Percentiles rank a stretch among this genome's conserved stretches.
phyloP scores from a whole-genome alignment of 1,139 yeast species.

The Yarrowia galli region DNA sequence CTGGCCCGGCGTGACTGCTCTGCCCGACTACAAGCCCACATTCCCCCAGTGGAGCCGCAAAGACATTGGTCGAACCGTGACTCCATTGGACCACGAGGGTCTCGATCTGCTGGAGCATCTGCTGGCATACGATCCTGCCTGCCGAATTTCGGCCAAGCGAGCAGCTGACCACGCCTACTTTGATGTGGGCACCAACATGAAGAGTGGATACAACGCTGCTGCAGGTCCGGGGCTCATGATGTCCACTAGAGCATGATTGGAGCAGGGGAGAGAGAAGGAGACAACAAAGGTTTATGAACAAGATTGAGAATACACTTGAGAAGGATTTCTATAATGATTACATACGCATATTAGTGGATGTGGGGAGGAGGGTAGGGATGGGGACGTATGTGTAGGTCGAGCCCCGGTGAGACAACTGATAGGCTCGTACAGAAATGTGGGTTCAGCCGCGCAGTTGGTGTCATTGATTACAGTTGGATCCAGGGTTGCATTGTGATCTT shows the following conservation, averaged over 20 bases:
- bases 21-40: slow-evolving; percentile 94
- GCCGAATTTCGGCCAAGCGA: slow-evolving; percentile 91
- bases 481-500: no score
- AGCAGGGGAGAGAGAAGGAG: background rate
- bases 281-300: background rate
- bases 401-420: no score
- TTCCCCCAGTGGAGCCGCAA: slow-evolving; percentile 94
- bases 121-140: slow-evolving; percentile 91
- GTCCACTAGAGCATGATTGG: slow-evolving; percentile 31
- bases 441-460: no score
- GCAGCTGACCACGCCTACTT: slow-evolving; percentile 92
- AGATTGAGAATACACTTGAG: slow-evolving; percentile 6
- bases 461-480: no score
- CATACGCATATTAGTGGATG: slow-evolving; percentile 20
- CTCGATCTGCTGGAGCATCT: slow-evolving; percentile 80
- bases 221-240: slow-evolving; percentile 35
- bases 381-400: no score
- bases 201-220: slow-evolving; percentile 35
- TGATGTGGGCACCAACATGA: slow-evolving; percentile 42
- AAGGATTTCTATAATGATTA: slow-evolving; percentile 35
- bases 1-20: slow-evolving; percentile 95
- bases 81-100: slow-evolving; percentile 74
- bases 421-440: no score
- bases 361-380: no score
- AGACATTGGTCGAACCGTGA: slow-evolving; percentile 74